Conservation (phyloP, 2,329 filamentous ascomycete species). For the Cladobotryum protrusum region DNA sequence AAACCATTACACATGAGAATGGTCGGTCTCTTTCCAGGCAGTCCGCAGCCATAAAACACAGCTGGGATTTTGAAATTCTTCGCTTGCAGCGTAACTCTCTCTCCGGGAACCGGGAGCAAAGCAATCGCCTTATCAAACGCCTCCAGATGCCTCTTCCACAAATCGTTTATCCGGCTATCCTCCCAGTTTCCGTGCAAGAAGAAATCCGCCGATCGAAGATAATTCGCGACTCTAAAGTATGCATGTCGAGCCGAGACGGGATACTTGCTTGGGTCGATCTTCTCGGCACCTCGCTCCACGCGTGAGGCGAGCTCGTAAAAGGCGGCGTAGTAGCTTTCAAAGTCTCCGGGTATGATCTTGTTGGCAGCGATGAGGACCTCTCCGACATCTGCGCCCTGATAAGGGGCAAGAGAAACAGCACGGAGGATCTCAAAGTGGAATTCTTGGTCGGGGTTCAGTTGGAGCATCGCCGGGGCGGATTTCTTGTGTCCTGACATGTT, state of each 20-base stretch:
- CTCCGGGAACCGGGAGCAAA: conserved; percentile 26
- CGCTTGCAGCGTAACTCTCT: conserved; percentile 26
- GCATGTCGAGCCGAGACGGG: conserved; percentile 20
- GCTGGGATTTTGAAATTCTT: conserved; percentile 25
- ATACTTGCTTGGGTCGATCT: conserved; percentile 12
- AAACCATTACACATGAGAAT: conserved; percentile 35
- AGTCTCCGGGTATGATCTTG: conserved; percentile 16
- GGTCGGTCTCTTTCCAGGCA: conserved; percentile 24
- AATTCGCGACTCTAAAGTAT: conserved; percentile 34
- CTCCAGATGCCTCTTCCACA: conserved; percentile 29
- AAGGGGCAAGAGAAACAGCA: conserved; percentile 14
- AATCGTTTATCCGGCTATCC: conserved; percentile 31
- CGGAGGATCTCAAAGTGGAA: conserved; percentile 23
- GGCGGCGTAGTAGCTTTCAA: conserved; percentile 18
- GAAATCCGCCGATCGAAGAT: conserved; percentile 37
- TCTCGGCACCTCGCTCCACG: conserved; percentile 13
- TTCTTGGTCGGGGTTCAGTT: conserved; percentile 16
- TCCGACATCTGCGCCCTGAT: conserved; percentile 23
- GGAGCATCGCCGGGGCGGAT: conserved; percentile 11
- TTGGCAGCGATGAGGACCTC: conserved; percentile 25
- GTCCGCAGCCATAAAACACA: conserved; percentile 25
- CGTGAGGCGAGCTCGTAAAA: conserved; percentile 16
- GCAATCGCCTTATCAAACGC: conserved; percentile 34
- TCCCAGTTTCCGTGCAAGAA: conserved; percentile 34
- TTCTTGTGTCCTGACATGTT: not conserved